phyloP scores from a whole-genome alignment of 2,329 filamentous ascomycete genomes.

The Myriosclerotinia scirpicola region DNA sequence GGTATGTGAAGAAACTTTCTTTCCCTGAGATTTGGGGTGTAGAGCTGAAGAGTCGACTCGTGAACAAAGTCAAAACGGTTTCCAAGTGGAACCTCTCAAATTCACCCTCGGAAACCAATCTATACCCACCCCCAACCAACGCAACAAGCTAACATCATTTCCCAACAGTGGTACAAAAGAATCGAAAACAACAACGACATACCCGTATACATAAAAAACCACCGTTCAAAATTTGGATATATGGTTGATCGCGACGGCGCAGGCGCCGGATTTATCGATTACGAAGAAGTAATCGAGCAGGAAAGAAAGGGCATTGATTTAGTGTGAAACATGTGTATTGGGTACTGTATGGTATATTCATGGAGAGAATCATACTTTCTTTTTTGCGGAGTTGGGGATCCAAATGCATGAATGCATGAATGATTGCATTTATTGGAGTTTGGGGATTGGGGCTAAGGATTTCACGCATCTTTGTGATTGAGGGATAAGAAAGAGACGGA shows the following conservation, averaged over 20 bases:
- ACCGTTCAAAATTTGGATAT: constrained; percentile 29
- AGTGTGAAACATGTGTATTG: not conserved
- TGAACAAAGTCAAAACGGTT: not conserved
- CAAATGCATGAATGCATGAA: not conserved
- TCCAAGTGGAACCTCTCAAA: not conserved
- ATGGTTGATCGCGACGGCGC: constrained; percentile 32
- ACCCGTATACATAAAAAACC: constrained; percentile 43
- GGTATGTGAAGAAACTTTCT: constrained; percentile 22
- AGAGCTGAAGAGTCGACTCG: not conserved
- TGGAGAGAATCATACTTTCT: not conserved
- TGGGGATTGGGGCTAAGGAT: not conserved
- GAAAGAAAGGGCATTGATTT: not conserved
- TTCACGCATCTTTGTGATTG: not conserved
- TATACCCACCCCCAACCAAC: not conserved
- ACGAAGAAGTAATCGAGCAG: constrained; percentile 14
- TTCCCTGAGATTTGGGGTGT: no score
- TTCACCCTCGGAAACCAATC: not conserved
- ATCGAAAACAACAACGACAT: constrained; percentile 46
- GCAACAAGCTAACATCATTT: not conserved
- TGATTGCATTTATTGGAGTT: not conserved
- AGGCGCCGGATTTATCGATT: constrained; percentile 32
- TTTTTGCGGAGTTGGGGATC: not conserved
- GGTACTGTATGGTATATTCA: not conserved
- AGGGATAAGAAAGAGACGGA: not conserved
- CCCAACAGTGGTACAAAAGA: constrained; percentile 37